Conservation (phyloP, 495 filamentous ascomycete genomes). For the Pseudevernia furfuracea region DNA sequence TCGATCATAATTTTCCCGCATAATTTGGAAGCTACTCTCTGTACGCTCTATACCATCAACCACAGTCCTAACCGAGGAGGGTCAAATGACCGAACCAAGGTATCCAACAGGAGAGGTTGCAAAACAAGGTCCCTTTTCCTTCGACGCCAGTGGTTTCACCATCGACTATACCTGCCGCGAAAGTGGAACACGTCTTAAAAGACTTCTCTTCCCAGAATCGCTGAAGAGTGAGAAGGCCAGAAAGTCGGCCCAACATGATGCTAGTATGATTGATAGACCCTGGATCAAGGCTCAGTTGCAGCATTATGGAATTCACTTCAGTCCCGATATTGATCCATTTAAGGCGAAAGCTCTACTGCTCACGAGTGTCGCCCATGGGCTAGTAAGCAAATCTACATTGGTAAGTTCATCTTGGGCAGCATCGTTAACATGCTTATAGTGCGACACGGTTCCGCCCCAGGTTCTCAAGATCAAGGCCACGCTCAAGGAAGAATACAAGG, state of each 20-base stretch:
- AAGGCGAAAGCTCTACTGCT: not conserved
- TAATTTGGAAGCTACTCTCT: not conserved
- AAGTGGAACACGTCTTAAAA: not conserved
- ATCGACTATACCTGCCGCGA: not conserved
- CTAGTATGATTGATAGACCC: not conserved
- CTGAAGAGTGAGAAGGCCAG: not conserved
- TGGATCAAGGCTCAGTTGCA: not conserved
- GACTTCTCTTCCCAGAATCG: not conserved
- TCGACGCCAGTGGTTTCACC: not conserved
- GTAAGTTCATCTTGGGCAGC: not conserved
- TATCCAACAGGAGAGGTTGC: not conserved
- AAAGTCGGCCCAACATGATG: not conserved
- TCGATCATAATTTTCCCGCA: not conserved
- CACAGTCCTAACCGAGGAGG: not conserved
- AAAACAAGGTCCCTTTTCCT: not conserved
- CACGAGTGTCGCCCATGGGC: not conserved
- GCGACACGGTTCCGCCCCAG: slow-evolving; percentile 5
- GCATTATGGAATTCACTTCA: not conserved
- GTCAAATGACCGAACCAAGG: not conserved
- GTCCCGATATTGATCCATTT: not conserved
- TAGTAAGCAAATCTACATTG: not conserved
- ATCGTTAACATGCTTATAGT: not conserved
- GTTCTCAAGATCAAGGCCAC: slow-evolving; percentile 5
- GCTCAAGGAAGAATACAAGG: slow-evolving; percentile 4
- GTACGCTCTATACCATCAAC: not conserved